phyloP scores from a whole-genome alignment of 805 yeast genomes.

The Yarrowia keelungensis region DNA sequence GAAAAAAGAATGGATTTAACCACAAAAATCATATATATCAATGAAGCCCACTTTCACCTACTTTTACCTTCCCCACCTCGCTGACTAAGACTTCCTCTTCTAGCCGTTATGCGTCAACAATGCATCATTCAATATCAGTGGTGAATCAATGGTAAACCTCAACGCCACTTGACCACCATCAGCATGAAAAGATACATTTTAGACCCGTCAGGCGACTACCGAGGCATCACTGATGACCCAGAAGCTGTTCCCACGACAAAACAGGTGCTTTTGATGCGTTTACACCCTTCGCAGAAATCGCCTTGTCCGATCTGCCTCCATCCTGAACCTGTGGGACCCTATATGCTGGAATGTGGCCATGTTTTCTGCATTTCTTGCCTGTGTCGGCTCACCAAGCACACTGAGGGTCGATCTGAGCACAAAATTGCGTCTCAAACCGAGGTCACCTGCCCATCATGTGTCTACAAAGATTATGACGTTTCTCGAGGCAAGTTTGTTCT shows the following conservation, averaged over 20 bases:
- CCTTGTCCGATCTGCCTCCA: constrained; percentile 34
- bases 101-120: not conserved
- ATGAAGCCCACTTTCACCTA: not conserved
- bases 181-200: constrained; percentile 20
- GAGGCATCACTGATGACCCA: not conserved
- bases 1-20: too few relatives aligned
- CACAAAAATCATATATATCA: too few relatives aligned
- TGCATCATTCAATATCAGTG: not conserved
- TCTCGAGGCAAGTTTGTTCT: constrained; percentile 14
- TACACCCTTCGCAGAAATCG: constrained; percentile 3
- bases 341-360: constrained; percentile 35
- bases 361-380: constrained; percentile 30
- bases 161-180: not conserved
- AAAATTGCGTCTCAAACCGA: constrained; percentile 5
- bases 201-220: constrained; percentile 29
- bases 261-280: constrained; percentile 19
- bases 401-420: not conserved
- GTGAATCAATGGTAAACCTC: not conserved
- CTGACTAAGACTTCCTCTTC: constrained; percentile 1
- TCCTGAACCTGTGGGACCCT: constrained; percentile 31
- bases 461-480: constrained; percentile 17
- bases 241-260: constrained; percentile 8
- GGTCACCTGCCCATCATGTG: constrained; percentile 21
- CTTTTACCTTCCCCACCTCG: not conserved
- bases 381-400: not conserved